Evolutionary conservation across 1,284 basidiomycete genomes (phyloP).

Genomic region (Farysia itapuensis): DNA sequence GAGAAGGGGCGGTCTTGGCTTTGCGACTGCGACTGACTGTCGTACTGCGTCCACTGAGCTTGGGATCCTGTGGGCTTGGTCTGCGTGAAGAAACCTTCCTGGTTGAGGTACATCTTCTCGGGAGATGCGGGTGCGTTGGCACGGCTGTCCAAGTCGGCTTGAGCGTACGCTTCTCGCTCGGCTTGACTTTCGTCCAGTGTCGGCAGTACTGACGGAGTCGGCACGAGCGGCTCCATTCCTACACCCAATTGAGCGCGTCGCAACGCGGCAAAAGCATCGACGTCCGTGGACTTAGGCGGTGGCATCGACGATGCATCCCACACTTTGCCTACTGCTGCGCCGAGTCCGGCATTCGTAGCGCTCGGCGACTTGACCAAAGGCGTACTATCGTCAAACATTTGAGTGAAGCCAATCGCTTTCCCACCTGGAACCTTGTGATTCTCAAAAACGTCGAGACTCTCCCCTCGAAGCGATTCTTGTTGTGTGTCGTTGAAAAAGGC

Average conservation of each 20-base stretch:
- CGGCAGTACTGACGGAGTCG: slow-evolving; percentile 37
- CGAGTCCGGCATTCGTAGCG: neutral
- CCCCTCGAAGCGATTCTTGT: slow-evolving; percentile 33
- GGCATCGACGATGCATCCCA: slow-evolving; percentile 44
- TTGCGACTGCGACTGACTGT: slow-evolving; percentile 16
- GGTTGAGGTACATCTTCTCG: slow-evolving; percentile 50
- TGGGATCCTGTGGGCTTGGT: slow-evolving; percentile 41
- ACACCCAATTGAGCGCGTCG: slow-evolving; percentile 42
- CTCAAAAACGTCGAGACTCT: slow-evolving; percentile 47
- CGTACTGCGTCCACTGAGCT: slow-evolving; percentile 20
- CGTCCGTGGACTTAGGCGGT: slow-evolving; percentile 40
- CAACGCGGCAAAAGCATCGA: slow-evolving; percentile 51
- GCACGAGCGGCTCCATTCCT: slow-evolving; percentile 29
- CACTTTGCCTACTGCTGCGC: neutral
- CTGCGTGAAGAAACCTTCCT: slow-evolving; percentile 55
- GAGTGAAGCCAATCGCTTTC: slow-evolving; percentile 41
- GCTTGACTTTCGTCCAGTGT: slow-evolving; percentile 45
- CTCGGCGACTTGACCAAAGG: too few species aligned
- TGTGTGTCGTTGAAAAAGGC: slow-evolving; percentile 55
- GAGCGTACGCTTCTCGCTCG: slow-evolving; percentile 23
- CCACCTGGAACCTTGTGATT: slow-evolving; percentile 28
- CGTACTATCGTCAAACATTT: slow-evolving; percentile 38
- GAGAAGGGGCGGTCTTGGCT: slow-evolving; percentile 3
- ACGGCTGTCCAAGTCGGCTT: slow-evolving; percentile 6
- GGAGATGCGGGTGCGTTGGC: slow-evolving; percentile 1